Evolutionary conservation across 1,139 yeast species (phyloP), one percentile per base, ranked within the genome.

Genomic region (Suhomyces anneliseae): DNA sequence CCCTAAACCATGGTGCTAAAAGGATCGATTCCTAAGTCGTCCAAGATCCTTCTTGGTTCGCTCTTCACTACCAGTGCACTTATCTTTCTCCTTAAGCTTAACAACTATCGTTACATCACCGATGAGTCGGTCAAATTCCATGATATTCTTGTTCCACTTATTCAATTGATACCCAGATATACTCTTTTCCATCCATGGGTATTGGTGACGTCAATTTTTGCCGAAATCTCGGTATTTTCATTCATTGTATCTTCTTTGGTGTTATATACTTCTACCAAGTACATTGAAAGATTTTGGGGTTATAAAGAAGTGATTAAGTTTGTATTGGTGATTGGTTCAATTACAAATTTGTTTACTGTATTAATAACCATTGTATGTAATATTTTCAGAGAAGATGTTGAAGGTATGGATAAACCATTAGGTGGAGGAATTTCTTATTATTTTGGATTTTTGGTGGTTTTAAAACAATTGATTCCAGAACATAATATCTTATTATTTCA

Each of bases 381-480:
- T 52, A 57, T 77, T 7, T 48, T 68, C 33, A 60, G 76, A 19
- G 64, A 65, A 11, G 76, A 74, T 51, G 68, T 67, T 6, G 54
- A 54, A 9, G 72, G 74, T 0, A 72, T 76, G 72, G 69, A 68
- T 47, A 64, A 64, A 45, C 79, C 86, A 5, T 68, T 85, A 43
- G 87, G 88, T 47, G 97, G 97, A 0, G 84, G 90, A 19, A 78
- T 83, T 38, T 83, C 90, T 1, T 70, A 89, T 49, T 75, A 87
- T 52, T 73, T 88, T 60, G 93, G 90, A 3, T 86, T 88, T 56
- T 69, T 90, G 49, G 96, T 92, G 34, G 95, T 90, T 8, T 81
- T 90, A 62, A 90, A 90, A 65, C 97, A 92, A 65, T 72, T 89
- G 56, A 82, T 88, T 32, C 97, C 97, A 6, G 97, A 92, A 62